Evolutionary conservation across 2,329 filamentous ascomycete genomes (phyloP).

Genomic region (Phyllosticta citrichinensis): DNA sequence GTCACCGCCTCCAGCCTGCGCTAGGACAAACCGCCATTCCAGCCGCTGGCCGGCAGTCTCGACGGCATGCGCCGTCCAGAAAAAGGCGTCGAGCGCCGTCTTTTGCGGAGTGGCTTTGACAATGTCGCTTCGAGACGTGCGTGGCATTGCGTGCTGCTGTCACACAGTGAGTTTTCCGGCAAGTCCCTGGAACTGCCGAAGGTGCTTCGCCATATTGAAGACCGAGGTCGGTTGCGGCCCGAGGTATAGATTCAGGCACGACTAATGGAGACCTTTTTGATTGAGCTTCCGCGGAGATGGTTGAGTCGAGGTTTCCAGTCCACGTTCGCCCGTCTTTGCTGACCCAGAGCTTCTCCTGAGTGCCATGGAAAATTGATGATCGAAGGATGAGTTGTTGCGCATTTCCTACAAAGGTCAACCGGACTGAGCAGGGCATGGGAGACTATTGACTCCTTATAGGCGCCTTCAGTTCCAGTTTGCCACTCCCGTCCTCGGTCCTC

Average conservation of each 20-base stretch:
- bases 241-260: no score
- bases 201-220: no score
- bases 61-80: not conserved
- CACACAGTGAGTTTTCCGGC: not conserved
- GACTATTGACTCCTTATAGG: not conserved
- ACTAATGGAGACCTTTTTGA: not conserved
- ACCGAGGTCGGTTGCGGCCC: no score
- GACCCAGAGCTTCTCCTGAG: not conserved
- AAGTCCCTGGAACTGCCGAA: not conserved
- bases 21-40: not conserved
- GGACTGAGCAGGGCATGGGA: not conserved
- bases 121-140: not conserved
- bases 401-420: not conserved
- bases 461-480: not conserved
- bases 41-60: not conserved
- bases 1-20: not conserved
- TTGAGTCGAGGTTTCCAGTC: not conserved
- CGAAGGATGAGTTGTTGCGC: not conserved
- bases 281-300: not conserved
- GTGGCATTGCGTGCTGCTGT: not conserved
- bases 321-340: not conserved
- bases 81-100: not conserved
- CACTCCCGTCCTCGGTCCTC: not conserved
- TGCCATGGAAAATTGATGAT: not conserved
- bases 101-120: not conserved